Base-by-base conservation (phyloP, 805 yeast species). In the Teunomyces lycoperdinae region DNA sequence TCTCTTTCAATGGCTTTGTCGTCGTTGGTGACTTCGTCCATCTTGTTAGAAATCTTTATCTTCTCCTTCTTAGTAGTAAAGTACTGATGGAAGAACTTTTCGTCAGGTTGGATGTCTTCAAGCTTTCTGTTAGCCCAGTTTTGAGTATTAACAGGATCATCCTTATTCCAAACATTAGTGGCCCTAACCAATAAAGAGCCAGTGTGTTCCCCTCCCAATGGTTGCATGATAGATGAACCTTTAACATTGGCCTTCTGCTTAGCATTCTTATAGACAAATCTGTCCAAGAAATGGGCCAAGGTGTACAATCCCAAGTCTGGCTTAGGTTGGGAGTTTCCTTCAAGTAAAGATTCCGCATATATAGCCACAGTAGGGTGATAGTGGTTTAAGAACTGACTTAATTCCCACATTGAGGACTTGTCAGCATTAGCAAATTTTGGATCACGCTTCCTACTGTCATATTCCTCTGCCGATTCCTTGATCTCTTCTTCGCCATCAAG, bases 201-300 rank as follows among this genome's bases (percentile, higher is more conserved):
- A 16, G 88, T 84, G 52, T 85, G 87, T 1, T 83, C 77, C 53
- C 97, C 97, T 40, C 95, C 90, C 54, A 94, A 75, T 44, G 99
- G 98, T 74, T 94, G 99, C 98, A 94, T 94, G 63, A 94, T 91
- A 39, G 97, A 89, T 3, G 86, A 75, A 60, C 98, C 98, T 63
- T 87, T 84, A n/a, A 84, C 71, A 30, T 73, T 65, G 14, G 83
- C 75, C 66, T 85, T 87, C 58, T 82, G 85, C 71, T 89, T 89
- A 42, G 97, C 89, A 65, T 90, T 89, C 70, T 89, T 86, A 73
- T 94, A 94, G 34, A 94, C 97, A 70, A 95, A 94, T 66, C 96
- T 81, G 68, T 94, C 97, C 70, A 94, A 77, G 81, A 94, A 94
- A 67, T 90, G 97, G 16, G 87, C 76, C 53, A 94, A 74, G 0